A percentile compares a stretch with the other conserved stretches of the same genome.
These are phyloP conservation scores for Phyllosticta citribraziliensis DNA, from an alignment of 2,329 filamentous ascomycete genomes.

Conservation along the genomic window DNA sequence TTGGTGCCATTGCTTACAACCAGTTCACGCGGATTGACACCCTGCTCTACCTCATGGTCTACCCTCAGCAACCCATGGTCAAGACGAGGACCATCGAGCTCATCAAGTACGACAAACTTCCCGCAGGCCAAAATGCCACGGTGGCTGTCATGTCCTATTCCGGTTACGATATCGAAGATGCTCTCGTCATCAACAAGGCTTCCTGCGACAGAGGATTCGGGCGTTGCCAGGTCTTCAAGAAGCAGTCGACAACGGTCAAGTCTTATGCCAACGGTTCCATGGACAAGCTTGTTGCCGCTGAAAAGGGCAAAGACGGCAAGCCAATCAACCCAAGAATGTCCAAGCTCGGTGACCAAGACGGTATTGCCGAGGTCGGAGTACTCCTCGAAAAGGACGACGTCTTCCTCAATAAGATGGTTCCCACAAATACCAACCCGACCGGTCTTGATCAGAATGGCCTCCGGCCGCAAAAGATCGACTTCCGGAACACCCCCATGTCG, in stretches of 20 bases:
- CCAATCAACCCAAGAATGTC: slow-evolving; percentile 44
- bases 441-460: slow-evolving; percentile 42
- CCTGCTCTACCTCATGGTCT: slow-evolving; percentile 90
- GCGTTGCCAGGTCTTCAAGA: slow-evolving; percentile 95
- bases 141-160: slow-evolving; percentile 99
- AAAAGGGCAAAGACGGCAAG: slow-evolving; percentile 51
- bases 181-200: slow-evolving; percentile 90
- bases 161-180: slow-evolving; percentile 98
- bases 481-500: slow-evolving; percentile 56
- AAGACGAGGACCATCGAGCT: slow-evolving; percentile 95
- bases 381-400: slow-evolving; percentile 69
- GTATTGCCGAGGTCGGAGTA: slow-evolving; percentile 77
- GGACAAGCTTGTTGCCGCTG: slow-evolving; percentile 45
- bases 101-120: slow-evolving; percentile 93
- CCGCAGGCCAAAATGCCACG: slow-evolving; percentile 91
- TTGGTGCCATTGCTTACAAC: slow-evolving; percentile 95
- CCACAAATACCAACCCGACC: slow-evolving; percentile 64
- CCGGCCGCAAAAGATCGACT: slow-evolving; percentile 30
- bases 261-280: slow-evolving; percentile 74
- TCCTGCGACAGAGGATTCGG: slow-evolving; percentile 93
- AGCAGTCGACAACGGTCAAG: slow-evolving; percentile 77
- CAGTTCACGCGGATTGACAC: slow-evolving; percentile 97
- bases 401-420: slow-evolving; percentile 83
- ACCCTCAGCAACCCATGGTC: slow-evolving; percentile 95
- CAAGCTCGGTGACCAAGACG: slow-evolving; percentile 67